Evolutionary conservation across 192 early-diverging fungal species (phyloP).

Genomic region (Umbelopsis sp.): DNA sequence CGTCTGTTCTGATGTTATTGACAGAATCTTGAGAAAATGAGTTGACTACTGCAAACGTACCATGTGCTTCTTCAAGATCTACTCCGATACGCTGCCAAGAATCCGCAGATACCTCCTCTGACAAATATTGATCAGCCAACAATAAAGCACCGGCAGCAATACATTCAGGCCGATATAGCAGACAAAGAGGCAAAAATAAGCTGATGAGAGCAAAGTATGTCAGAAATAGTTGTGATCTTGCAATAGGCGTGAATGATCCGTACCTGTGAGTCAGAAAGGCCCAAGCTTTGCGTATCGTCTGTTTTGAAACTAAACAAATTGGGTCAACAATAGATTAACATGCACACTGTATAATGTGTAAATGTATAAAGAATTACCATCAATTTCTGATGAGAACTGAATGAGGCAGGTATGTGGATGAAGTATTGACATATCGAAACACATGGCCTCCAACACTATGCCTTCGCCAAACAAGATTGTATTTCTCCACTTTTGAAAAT

Average conservation of each 20-base stretch:
- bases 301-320: slow-evolving; percentile 22
- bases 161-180: slow-evolving; percentile 44
- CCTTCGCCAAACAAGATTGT: slow-evolving; percentile 60
- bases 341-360: no score
- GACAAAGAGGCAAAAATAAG: slow-evolving; percentile 49
- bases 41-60: slow-evolving; percentile 6
- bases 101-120: neutral
- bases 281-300: slow-evolving; percentile 53
- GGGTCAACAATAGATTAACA: neutral
- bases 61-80: slow-evolving; percentile 33
- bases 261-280: slow-evolving; percentile 53
- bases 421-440: slow-evolving; percentile 69
- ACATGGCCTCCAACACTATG: slow-evolving; percentile 63
- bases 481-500: slow-evolving; percentile 61
- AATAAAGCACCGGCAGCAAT: slow-evolving; percentile 51
- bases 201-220: neutral
- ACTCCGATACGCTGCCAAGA: slow-evolving; percentile 25
- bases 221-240: neutral
- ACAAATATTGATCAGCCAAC: slow-evolving; percentile 34
- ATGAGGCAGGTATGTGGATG: slow-evolving; percentile 64
- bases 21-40: no score
- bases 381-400: slow-evolving; percentile 30
- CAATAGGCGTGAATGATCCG: neutral
- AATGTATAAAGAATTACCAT: slow-evolving; percentile 16
- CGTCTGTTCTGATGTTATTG: neutral